Evolutionary conservation across 345 rosid species (phyloP).

Genomic region (Limnanthes douglasii): DNA sequence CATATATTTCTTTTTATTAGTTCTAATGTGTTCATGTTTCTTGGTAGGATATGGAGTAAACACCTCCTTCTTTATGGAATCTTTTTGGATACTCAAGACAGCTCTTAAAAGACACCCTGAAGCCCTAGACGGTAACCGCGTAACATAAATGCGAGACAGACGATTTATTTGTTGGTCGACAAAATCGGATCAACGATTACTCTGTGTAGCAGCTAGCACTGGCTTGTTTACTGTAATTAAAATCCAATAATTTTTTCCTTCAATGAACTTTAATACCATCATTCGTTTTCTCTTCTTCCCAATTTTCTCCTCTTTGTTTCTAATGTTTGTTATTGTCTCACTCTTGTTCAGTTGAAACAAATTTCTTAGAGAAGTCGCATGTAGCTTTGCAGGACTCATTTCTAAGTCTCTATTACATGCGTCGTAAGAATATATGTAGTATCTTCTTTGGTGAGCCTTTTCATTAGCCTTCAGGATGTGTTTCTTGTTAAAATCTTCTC

Average conservation of each 20-base stretch:
- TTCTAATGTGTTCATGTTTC: too few species aligned
- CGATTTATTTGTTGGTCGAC: too few species aligned
- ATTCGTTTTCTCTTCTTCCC: slow-evolving; percentile 5
- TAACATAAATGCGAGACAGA: too few species aligned
- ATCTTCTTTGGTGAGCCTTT: slow-evolving; percentile 66
- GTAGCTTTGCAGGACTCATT: slow-evolving; percentile 84
- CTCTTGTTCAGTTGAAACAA: slow-evolving; percentile 33
- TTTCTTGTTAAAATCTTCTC: background rate
- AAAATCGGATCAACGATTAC: too few species aligned
- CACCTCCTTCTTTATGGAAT: too few species aligned
- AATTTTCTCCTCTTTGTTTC: slow-evolving; percentile 5
- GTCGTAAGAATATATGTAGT: slow-evolving; percentile 54
- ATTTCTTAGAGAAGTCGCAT: slow-evolving; percentile 55
- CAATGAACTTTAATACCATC: too few species aligned
- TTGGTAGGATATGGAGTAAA: too few species aligned
- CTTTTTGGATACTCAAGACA: too few species aligned
- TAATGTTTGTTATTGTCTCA: slow-evolving; percentile 5
- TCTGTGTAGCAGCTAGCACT: slow-evolving; percentile 39
- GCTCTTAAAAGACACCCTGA: too few species aligned
- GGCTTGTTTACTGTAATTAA: slow-evolving; percentile 30
- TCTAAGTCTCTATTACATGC: slow-evolving; percentile 71
- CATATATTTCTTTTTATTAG: too few species aligned
- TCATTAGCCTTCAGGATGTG: background rate
- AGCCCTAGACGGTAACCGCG: too few species aligned
- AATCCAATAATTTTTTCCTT: too few species aligned